Evolutionary conservation across 1,284 basidiomycete genomes (phyloP), one percentile per base, ranked within the genome.

Genomic region (Chiua sp.): DNA sequence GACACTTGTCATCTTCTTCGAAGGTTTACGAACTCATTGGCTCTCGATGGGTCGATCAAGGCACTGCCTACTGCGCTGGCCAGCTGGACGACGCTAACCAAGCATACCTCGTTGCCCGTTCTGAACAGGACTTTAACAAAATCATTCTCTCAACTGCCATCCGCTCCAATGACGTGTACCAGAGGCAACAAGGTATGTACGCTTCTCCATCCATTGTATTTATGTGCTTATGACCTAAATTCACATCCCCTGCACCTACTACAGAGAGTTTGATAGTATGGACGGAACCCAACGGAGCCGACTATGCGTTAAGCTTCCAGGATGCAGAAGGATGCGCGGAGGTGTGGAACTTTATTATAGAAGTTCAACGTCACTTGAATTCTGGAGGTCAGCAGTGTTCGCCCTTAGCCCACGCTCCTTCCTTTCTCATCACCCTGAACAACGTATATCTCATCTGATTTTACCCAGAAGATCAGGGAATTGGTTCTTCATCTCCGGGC

Each of bases 281-380:
- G 97, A 99, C 97, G 2, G 97, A 98, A 74, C 93, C 93, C 1
- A 91, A 95, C 65, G 94, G 95, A 28, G 88, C 91, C 28, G 97
- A 99, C 76, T 96, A 98, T 76, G 98, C 98, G 4, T 82, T 99
- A 53, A 98, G 95, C 66, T 99, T 99, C 71, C 97, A 98, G 73
- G 97, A 98, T 71, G 87, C 94, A 1, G 93, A 97, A 63, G 98
- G 97, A 37, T 99, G 97, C 70, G 84, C 90, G 51, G 97, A 98
- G 79, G 93, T 99, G 52, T 99, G 97, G 97, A 92, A 92, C 69
- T 99, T 99, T 75, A 95, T 99, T 68, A 82, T 87, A 64, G 94
- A 98, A 69, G 95, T 98, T n/a, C 96, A 98, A 73, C 86, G 87
- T 63, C 91, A 94, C 70, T 86, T 94, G 80, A 85, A 85, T 68